Evolutionary conservation across 2,329 filamentous ascomycete species (phyloP), one percentile per base, ranked within the genome.

Genomic region (Diplodia intermedia): DNA sequence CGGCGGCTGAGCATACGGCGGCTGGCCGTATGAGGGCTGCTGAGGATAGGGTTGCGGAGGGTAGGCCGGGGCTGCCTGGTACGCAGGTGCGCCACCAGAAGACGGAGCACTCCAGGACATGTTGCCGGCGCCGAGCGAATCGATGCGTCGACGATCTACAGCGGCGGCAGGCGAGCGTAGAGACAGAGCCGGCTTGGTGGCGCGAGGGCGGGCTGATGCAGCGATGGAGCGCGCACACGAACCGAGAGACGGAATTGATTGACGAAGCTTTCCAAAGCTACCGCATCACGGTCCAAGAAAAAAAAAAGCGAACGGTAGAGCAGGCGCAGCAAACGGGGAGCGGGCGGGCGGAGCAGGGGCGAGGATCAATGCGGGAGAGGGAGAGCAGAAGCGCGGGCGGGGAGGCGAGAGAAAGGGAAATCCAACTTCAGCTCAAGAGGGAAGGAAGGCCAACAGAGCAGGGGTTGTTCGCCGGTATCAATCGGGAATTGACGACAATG

Each of bases 81-180:
- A 79, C 62, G 75, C 72, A 70, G 75, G 70, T 71, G 74, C 69
- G 71, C 75, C 74, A 29, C 60, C 67, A 26, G 75, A 71, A 56
- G 75, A 72, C 43, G 76, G 75, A 60, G 69, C 76, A 69, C 71
- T 77, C 78, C 78, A 79, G 70, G 77, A 76, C 78, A 79, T 79
- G 66, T 26, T 26, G 56, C 6, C 60, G 29, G 43, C 40, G 60
- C 60, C 29, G 43, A 36, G 47, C 18, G 29, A 20, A 52, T 33
- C 23, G 31, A 23, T 49, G 47, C 18, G 43, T 66, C 36, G 50
- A 40, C 18, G 49, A 49, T 7, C 12, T 15, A 12, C n/a, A 23
- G 38, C 15, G 20, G 62, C 40, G 36, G 36, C 38, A 50, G 50
- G 18, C 26, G 65, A 36, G 23, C 26, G n/a, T 20, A 53, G 50